Evolutionary conservation across 306 rosid species (phyloP).

Genomic region (Mimosa pudica): DNA sequence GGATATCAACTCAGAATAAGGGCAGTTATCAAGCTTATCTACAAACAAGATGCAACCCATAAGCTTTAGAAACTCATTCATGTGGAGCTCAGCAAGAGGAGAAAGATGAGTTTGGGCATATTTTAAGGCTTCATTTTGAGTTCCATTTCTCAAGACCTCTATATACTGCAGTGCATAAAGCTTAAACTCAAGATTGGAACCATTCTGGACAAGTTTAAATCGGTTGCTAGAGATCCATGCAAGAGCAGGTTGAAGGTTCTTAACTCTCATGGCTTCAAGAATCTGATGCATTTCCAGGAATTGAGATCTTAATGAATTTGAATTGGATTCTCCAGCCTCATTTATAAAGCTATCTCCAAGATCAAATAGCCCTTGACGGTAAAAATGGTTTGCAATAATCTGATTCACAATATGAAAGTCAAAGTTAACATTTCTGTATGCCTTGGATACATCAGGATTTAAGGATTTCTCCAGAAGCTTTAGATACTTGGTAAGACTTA

Average conservation of each 20-base stretch:
- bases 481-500: conserved; percentile 60
- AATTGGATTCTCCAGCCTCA: conserved; percentile 71
- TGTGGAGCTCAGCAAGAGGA: conserved; percentile 64
- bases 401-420: conserved; percentile 66
- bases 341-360: conserved; percentile 69
- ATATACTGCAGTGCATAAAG: conserved; percentile 72
- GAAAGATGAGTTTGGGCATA: conserved; percentile 70
- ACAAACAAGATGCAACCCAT: conserved; percentile 77
- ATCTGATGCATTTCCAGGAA: conserved; percentile 74
- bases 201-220: conserved; percentile 55
- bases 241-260: conserved; percentile 82
- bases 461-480: conserved; percentile 64
- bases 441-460: conserved; percentile 81
- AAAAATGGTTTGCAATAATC: conserved; percentile 73
- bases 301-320: conserved; percentile 54
- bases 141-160: conserved; percentile 65
- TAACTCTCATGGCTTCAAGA: conserved; percentile 61
- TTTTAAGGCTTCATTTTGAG: conserved; percentile 59
- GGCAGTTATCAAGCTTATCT: conserved; percentile 68
- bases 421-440: conserved; percentile 74
- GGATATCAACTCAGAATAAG: conserved; percentile 67
- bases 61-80: conserved; percentile 79
- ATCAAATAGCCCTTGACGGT: conserved; percentile 70
- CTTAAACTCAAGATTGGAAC: conserved; percentile 70
- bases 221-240: conserved; percentile 63